Conservation (phyloP, 345 rosid genomes). For the Bruguiera sexangula region DNA sequence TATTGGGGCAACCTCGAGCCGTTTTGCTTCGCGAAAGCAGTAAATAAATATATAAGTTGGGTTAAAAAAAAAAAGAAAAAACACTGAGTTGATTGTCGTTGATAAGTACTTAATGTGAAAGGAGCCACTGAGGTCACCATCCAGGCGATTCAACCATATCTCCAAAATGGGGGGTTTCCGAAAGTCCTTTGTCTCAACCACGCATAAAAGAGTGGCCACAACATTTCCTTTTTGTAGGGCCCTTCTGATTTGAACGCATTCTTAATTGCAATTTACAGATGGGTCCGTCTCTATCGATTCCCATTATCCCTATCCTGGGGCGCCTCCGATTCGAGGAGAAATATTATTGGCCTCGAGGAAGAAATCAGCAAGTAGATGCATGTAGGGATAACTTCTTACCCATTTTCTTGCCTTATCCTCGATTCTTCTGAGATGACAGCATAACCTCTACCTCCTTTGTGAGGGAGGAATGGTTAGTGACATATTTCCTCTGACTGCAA, state of each 20-base stretch:
- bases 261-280: constrained; percentile 22
- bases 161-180: background rate
- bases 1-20: constrained; percentile 5
- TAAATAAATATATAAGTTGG: background rate
- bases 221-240: background rate
- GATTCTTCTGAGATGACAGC: too few species aligned
- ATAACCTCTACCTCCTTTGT: too few species aligned
- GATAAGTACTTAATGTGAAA: constrained; percentile 20
- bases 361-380: too few species aligned
- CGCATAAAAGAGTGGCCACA: constrained; percentile 17
- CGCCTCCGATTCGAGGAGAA: constrained; percentile 13
- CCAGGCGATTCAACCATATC: constrained; percentile 57
- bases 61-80: background rate
- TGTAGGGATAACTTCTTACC: too few species aligned
- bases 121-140: constrained; percentile 47
- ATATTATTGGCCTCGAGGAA: background rate
- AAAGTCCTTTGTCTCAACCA: constrained; percentile 27
- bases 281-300: constrained; percentile 45
- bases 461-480: too few species aligned
- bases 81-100: constrained; percentile 3
- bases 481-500: too few species aligned
- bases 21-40: background rate
- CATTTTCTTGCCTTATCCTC: too few species aligned
- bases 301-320: constrained; percentile 4
- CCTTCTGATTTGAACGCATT: constrained; percentile 12